Evolutionary conservation across 495 filamentous ascomycete genomes (phyloP).

Genomic region (Emericellopsis terricola): DNA sequence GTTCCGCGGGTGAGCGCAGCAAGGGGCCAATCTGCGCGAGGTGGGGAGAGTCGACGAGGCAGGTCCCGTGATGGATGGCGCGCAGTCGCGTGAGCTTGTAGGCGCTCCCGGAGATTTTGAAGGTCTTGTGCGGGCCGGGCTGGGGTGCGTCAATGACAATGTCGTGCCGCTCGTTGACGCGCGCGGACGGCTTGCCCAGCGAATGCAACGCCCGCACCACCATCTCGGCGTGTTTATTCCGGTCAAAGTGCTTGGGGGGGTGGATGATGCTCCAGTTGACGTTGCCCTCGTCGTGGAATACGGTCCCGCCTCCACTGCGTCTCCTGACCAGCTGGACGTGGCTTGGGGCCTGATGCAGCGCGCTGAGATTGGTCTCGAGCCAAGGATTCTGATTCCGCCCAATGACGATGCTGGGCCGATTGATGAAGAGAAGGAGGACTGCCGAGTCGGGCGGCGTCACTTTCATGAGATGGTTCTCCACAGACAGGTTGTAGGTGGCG

Average conservation of each 20-base stretch:
- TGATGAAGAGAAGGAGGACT: constrained; percentile 74
- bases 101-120: constrained; percentile 81
- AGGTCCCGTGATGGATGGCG: constrained; percentile 83
- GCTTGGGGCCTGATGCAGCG: constrained; percentile 18
- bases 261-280: constrained; percentile 86
- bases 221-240: constrained; percentile 82
- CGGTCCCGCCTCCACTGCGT: constrained; percentile 75
- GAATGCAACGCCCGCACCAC: constrained; percentile 56
- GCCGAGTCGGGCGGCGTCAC: constrained; percentile 49
- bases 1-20: constrained; percentile 53
- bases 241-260: constrained; percentile 52
- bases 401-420: constrained; percentile 70
- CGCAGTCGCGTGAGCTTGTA: constrained; percentile 72
- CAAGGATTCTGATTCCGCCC: constrained; percentile 97
- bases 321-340: constrained; percentile 55
- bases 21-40: constrained; percentile 44
- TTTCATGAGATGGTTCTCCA: constrained; percentile 78
- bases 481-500: constrained; percentile 87
- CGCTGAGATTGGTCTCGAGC: constrained; percentile 65
- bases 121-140: constrained; percentile 21
- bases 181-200: constrained; percentile 27
- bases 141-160: constrained; percentile 50
- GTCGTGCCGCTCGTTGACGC: constrained; percentile 83
- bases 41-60: constrained; percentile 54
- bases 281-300: constrained; percentile 86